Evolutionary conservation across 176 grass and related monocot genomes (phyloP), one percentile per base, ranked within the genome.

Genomic region (Oryza punctata): DNA sequence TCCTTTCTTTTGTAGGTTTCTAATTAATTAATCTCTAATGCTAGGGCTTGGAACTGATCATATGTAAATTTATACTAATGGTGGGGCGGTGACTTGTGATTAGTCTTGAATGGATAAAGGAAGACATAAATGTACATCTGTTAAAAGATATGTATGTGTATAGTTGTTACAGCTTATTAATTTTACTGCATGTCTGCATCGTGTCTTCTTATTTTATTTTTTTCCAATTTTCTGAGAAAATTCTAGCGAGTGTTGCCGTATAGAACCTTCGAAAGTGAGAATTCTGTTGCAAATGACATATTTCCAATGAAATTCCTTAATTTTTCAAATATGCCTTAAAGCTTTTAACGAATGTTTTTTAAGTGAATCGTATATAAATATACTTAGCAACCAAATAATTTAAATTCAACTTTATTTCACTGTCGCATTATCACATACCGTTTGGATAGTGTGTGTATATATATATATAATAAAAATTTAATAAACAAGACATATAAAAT

Each of bases 121-220:
- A 49, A 77, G 61, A 72, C 86, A 91, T 66, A 91, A 90, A 71
- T 97, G 87, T 94, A 94, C 60, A 97, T 88, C 87, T 81, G 67
- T 72, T 73, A 82, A 29, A 66, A 76, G 35, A 70, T 94, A 30
- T 90, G 89, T 72, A 83, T 80, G 87, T 63, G 1, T 57, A 85
- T 82, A 71, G 67, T 68, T 77, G 40, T 75, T 82, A 70, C 70
- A 87, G 25, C 50, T 76, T 45, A 38, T 63, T 54, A 67, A 50
- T 65, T 18, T 59, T 50, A 60, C 26, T 40, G 13, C 32, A 29
- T 29, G 0, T 3, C 32, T 38, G 7, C 13, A n/a, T 13, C 29
- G 23, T 65, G 16, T 54, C 19, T 2, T 15, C 28, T 69, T n/a
- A n/a, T n/a, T n/a, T n/a, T n/a, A n/a, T n/a, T n/a, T n/a, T n/a